These are phyloP conservation scores for Candida sp. DNA, from an alignment of 1,139 yeast species.

Conservation along the genomic window DNA sequence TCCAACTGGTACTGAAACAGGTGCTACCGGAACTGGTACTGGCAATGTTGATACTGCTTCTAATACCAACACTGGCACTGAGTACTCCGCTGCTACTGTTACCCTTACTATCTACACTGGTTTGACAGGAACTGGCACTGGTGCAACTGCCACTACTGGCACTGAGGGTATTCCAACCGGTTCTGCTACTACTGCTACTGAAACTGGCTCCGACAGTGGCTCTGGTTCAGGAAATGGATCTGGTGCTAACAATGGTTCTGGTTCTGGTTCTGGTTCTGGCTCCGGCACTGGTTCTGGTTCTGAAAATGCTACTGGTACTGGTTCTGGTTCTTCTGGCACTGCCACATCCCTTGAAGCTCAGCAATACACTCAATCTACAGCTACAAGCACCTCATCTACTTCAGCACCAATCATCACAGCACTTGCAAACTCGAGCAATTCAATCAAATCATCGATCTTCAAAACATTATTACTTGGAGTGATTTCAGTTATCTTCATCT, in stretches of 20 bases:
- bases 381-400: neutral
- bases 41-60: neutral
- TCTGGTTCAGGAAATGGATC: constrained; percentile 5
- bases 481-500: neutral
- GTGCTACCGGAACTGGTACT: neutral
- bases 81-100: constrained; percentile 4
- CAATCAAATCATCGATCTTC: neutral
- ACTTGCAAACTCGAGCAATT: neutral
- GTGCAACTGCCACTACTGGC: neutral
- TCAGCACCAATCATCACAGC: neutral
- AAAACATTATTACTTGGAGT: neutral
- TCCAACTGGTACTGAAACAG: neutral
- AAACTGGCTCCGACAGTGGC: neutral
- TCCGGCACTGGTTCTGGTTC: constrained; percentile 3
- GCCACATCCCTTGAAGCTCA: neutral
- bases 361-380: neutral
- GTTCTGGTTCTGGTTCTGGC: constrained; percentile 5
- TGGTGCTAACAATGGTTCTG: neutral
- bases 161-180: constrained; percentile 4
- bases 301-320: neutral
- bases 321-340: neutral
- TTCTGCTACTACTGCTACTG: constrained; percentile 4
- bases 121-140: neutral
- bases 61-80: constrained; percentile 1
- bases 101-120: neutral